Base-by-base conservation (phyloP, 2,329 filamentous ascomycete species). In the Calonectria ilicicola region DNA sequence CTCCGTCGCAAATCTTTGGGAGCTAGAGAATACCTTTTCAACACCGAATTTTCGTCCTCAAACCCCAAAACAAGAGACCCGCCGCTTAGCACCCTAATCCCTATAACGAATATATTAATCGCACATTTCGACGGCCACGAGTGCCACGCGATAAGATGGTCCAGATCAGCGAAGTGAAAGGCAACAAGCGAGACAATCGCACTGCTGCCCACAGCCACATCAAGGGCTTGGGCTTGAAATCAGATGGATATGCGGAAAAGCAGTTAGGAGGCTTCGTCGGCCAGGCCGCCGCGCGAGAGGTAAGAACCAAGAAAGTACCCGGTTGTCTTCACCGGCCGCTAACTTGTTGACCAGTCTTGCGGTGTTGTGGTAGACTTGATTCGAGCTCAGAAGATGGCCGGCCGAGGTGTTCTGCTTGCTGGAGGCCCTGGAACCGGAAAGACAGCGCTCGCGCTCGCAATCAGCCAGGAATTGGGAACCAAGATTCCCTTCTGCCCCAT, bases 401-500 rank as follows among this genome's bases (percentile, higher is more conserved):
- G 97, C 65, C 92, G 97, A 79, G 97, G 96, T 73, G 95, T 99
- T 65, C 86, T 99, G 79, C 91, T 99, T 66, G 96, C 97, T 63
- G 97, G 97, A 80, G 97, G 97, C 9, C 97, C 97, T 35, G 97
- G 96, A 73, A 98, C 97, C 1, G 97, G 97, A 84, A 99, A 99
- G 89, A 99, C 97, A 32, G 97, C 97, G 32, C 91, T 99, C 76
- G 97, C 97, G 62, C 91, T 98, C 73, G 97, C 97, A 62, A 95
- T 99, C 79, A 98, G 95, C 84, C 97, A 98, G 86, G 97, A 99
- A 85, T 89, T 99, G 77, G 97, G 97, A 78, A 98, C 96, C 63
- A 98, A 98, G 88, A 98, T 99, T 70, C 97, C 97, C 8, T 99
- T 99, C 84, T 98, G 97, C 85, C 96, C 96, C 46, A 98, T 99